Evolutionary conservation across 108 stramenopile species (phyloP).

Genomic region (Cyclostephanos tholiformis): DNA sequence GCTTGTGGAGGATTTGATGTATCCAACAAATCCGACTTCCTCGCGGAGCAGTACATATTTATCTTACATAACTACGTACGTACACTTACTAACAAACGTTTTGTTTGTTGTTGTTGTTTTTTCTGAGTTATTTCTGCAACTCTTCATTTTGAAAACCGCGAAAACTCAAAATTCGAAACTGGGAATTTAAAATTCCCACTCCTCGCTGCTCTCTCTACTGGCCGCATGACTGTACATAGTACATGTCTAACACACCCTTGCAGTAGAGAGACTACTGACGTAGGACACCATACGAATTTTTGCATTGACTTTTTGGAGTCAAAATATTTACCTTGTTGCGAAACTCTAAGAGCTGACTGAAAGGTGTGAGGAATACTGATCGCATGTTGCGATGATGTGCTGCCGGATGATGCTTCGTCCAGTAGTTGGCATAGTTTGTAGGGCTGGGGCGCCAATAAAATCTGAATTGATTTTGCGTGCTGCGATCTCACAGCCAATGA

Average conservation of each 20-base stretch:
- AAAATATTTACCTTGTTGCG: neutral
- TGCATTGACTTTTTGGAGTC: neutral
- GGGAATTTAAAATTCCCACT: no score
- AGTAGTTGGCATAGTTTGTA: neutral
- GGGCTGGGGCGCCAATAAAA: neutral
- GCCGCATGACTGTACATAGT: neutral
- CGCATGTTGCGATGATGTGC: neutral
- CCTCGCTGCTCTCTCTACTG: no score
- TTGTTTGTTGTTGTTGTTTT: no score
- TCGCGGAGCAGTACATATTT: no score
- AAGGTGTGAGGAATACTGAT: neutral
- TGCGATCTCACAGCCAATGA: neutral
- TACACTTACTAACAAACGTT: no score
- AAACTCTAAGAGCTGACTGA: neutral
- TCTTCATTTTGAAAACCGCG: no score
- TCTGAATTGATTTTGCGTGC: neutral
- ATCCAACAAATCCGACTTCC: no score
- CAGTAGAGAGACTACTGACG: neutral
- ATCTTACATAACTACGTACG: no score
- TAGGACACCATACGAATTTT: neutral
- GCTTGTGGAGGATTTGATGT: no score
- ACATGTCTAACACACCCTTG: slow-evolving; percentile 3
- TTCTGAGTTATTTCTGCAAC: slow-evolving; percentile 6
- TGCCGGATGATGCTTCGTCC: slow-evolving; percentile 2
- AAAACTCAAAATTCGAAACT: no score